Base-by-base conservation (phyloP, 495 filamentous ascomycete genomes). In the Neurospora sp. region DNA sequence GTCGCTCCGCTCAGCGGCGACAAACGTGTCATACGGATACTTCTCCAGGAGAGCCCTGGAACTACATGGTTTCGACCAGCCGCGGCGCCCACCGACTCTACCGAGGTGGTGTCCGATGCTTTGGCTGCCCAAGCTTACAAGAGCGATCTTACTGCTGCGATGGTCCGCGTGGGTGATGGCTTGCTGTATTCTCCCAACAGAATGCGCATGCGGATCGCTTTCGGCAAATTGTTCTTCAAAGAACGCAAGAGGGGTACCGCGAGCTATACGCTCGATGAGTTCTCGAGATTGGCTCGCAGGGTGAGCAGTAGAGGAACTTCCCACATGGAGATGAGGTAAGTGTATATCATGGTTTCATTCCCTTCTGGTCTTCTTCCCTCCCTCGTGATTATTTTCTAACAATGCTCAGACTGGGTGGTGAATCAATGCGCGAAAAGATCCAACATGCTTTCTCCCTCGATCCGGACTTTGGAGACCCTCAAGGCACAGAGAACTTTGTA, bases 201-300 rank as follows among this genome's bases (percentile, higher is more conserved):
- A 65, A 79, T 82, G 76, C 72, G 71, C 7, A 80, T 93, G 85
- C 83, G 87, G 27, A 82, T 90, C 4, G 81, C 85, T 40, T 85
- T 92, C 59, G 91, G 90, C 0, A 80, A 82, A 0, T 82, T 89
- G 38, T 74, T 85, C 8, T 79, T 92, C 16, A 78, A 80, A 9
- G 74, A 79, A 16, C 90, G 85, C 44, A 79, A 79, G 14, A 79
- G 80, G 27, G 80, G 73, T 14, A 80, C 81, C 40, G 8, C 47
- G 0, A 73, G 76, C 8, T 86, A 86, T 70, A 76, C 76, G 0
- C 84, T 87, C 45, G 76, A 82, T 8, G 83, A 90, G 10, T 89
- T 92, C 39, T 71, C 77, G 40, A 75, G 76, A 4, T 85, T 90
- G 78, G 69, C 89, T 70, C 74, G 73, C 53, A 71, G 79, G 6